Evolutionary conservation across 176 grass and related monocot species (phyloP), one percentile per base, ranked within the genome.

Genomic region (Eragrostis nindensis): DNA sequence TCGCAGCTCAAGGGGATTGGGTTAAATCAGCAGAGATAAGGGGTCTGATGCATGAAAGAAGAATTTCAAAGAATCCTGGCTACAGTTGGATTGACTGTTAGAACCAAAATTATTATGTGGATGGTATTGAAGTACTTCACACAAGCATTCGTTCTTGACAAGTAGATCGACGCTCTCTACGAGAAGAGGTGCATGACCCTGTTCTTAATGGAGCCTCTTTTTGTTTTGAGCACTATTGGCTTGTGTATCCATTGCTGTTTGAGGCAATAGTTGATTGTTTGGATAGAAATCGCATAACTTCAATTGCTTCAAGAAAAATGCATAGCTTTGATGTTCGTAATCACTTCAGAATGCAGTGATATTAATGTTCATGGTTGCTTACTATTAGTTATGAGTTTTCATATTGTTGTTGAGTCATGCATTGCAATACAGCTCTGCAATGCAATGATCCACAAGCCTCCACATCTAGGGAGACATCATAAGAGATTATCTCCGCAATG

Each of bases 1-100:
- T 89, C 5, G 86, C 92, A 82, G 72, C 92, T 91, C 80, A 53
- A 59, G 89, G 89, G 7, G 83, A 91, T 68, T 91, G 92, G 92
- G 81, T 74, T 41, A 82, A 79, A 71, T 91, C 92, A 39, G 71
- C 73, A 41, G 80, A 82, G 70, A 75, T 94, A 86, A 94, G 92
- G 29, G 63, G 69, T 62, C 62, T 94, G 67, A 94, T 94, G 89
- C 72, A 46, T 74, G 53, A 91, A 12, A 89, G 80, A 82, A 80
- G 54, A 55, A 82, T 94, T 42, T 65, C 26, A 14, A 94, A 94
- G 80, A 84, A 82, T 67, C 83, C 92, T 91, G 92, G 83, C 38
- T 82, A 40, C 49, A 91, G 89, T 82, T 94, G 89, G 91, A 85
- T 94, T 81, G 86, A 94, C 18, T 73, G 44, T 66, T 92, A 80